Base-by-base conservation (phyloP, 192 early-diverging fungal species). In the Dissophora globulifera region DNA sequence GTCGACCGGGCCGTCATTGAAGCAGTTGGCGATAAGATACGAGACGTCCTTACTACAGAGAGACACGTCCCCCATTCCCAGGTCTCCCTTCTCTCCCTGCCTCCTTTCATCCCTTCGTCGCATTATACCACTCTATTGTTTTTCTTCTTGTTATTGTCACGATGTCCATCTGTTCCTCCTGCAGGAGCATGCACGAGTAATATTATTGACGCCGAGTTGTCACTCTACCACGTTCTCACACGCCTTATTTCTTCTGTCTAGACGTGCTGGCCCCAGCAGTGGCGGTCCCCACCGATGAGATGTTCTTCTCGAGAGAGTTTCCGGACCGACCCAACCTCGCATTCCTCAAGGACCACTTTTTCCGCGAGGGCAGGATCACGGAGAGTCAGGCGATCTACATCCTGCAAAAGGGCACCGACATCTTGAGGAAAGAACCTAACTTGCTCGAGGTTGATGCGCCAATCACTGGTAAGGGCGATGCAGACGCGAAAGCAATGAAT, bases 301-400 rank as follows among this genome's bases (percentile, higher is more conserved):
- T 82, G 52, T 85, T 85, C 50, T 85, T 69, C 59, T 81, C 76
- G 19, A 79, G 79, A 66, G 81, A 82, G 43, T 54, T 78, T 49
- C 82, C 81, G 16, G 79, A 70, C 2, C 86, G 89, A 72, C 94
- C 94, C 17, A 87, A 94, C 69, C 76, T 90, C 33, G 88, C 80
- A 11, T 93, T 94, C 78, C 81, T 98, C 42, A 94, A 93, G 64
- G 80, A 90, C 63, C 95, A 96, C 79, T 98, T 98, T 76, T 89
- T 91, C 67, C 87, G 87, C 26, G 96, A 98, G 71, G 96, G 96
- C 15, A 88, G 94, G 27, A 78, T 98, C 62, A 90, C 92, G 30
- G 90, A 96, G 74, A 89, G 93, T 60, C 94, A 98, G 80, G 95
- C 95, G 20, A 82, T 98, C 31, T 85, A 80, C 41, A 95, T 98